phyloP scores from a whole-genome alignment of 148 eudicot species.

The Cornus controversa region DNA sequence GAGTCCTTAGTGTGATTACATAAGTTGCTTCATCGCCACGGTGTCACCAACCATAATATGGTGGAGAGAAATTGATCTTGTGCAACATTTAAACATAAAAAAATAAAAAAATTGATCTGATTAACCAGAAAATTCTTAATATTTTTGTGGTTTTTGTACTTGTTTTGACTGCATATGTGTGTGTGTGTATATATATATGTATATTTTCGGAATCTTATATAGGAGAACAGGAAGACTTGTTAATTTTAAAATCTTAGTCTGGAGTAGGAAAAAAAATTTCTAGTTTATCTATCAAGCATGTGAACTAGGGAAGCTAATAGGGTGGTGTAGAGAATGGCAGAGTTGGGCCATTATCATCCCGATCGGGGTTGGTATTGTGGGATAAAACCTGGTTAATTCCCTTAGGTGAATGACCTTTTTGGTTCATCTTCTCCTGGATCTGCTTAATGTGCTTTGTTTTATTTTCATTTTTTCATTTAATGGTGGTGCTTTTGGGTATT shows the following conservation, averaged over 20 bases:
- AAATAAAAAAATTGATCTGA: neutral
- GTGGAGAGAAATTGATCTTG: neutral
- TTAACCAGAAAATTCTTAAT: neutral
- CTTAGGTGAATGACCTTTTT: neutral
- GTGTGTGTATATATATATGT: too few relatives aligned
- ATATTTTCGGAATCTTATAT: neutral
- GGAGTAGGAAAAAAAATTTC: too few relatives aligned
- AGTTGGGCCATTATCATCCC: too few relatives aligned
- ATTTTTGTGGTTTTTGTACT: neutral
- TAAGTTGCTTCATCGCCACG: neutral
- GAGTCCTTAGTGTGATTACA: slow-evolving; percentile 9
- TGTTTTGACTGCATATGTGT: too few relatives aligned
- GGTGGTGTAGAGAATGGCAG: too few relatives aligned
- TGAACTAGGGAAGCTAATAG: too few relatives aligned
- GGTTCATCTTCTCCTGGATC: neutral
- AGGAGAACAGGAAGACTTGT: neutral
- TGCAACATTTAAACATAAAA: neutral
- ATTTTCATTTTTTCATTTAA: neutral
- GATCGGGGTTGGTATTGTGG: too few relatives aligned
- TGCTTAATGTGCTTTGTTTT: neutral
- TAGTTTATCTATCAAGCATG: too few relatives aligned
- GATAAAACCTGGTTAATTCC: too few relatives aligned
- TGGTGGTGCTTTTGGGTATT: neutral
- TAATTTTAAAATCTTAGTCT: too few relatives aligned
- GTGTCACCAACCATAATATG: neutral